Base-by-base conservation (phyloP, 306 rosid genomes). In the Crataegus laevigata region DNA sequence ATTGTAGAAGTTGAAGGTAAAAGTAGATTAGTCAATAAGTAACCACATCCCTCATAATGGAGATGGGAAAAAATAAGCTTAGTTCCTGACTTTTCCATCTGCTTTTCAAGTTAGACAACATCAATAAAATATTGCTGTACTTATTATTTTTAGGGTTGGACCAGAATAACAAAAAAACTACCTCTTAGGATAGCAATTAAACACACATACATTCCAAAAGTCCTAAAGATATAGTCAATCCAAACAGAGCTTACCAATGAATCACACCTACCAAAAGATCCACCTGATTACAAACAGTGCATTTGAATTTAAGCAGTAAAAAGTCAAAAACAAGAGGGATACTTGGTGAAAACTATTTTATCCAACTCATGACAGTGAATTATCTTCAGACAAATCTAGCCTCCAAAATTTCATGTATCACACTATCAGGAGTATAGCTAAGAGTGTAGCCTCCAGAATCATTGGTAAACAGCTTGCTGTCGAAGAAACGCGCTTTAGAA, bases 231-330 rank as follows among this genome's bases (percentile, higher is more conserved):
- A 24, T 40, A 65, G 87, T 47, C 29, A 69, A 79, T 71, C 71
- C 77, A 81, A 79, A 69, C 72, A 34, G 21, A 78, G 71, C 84
- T 82, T 78, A 69, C 61, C 75, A 29, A 75, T 66, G 40, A 71
- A 77, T 74, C 62, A 72, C 70, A 81, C 62, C 85, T 75, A 77
- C 82, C 80, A 19, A 73, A 77, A 78, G 71, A 80, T 71, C 25
- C 76, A 75, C 45, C 54, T 24, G 64, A 52, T 57, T 80, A 66
- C 80, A 75, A 32, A 81, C 65, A 71, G 68, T 45, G 75, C 62
- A 63, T 50, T 18, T 4, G 6, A 83, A 50, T 40, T 18, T 4
- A 5, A 81, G 77, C 71, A 78, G 76, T 78, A 76, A 75, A 73
- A 68, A 52, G 75, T 76, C 65, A 64, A 75, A 42, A 77, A 22